Base-by-base conservation (phyloP, 1,284 basidiomycete genomes). In the Apiotrichum sp. region DNA sequence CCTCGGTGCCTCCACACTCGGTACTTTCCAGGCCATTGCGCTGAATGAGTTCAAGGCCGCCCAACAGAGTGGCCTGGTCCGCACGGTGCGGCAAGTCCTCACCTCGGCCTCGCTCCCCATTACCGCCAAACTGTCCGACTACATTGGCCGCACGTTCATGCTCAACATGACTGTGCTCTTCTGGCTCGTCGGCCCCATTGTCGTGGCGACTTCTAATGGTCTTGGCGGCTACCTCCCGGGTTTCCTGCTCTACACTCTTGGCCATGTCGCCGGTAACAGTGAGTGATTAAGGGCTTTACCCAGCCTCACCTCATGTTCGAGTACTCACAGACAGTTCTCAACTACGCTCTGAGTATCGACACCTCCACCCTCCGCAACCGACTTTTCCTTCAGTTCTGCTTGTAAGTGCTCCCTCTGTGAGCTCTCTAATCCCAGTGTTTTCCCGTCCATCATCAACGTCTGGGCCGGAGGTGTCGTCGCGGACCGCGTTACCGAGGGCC, bases 301-400 rank as follows among this genome's bases (percentile, higher is more conserved):
- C 36, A 8, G 13, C 36, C 36, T 13, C 22, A 22, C 8, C 13
- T 38, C 36, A 34, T 7, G 7, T 3, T 13, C 8, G 29, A 32
- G 5, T 31, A 10, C 14, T 14, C 31, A 22, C 22, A 22, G 22
- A 22, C 55, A 65, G 67, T 71, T 50, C 56, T 67, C 52, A 65
- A 77, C 44, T 77, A 78, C 53, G 69, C 78, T 39, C 60, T 78
- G 43, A 72, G 78, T 47, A 77, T 72, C 50, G 78, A 79, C 63
- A 63, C 70, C 7, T 74, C 77, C 0, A 69, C 70, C 3, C 68
- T 78, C 5, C 71, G 74, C 48, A 73, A 72, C 52, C 74, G 78
- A 47, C 63, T 79, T 5, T 70, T 79, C 61, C 71, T 76, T 62
- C 75, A 74, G n/a, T 78, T 72, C 62, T 67, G 77, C 52, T 59